These are phyloP conservation scores for Myriangium duriaei DNA, from an alignment of 2,329 filamentous ascomycete species.

Conservation along the genomic window DNA sequence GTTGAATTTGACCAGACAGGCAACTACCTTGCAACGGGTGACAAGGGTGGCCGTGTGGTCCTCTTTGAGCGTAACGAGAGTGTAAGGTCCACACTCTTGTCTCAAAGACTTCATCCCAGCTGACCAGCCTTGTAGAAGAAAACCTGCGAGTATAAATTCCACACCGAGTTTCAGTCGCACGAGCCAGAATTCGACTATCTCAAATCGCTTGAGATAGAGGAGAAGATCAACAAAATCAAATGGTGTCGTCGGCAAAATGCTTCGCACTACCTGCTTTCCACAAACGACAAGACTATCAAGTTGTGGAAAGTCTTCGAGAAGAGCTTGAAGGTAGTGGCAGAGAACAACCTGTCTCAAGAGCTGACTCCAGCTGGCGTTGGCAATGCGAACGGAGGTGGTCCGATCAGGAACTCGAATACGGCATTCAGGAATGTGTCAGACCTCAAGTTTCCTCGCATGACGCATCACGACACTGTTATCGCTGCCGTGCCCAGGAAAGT, in stretches of 20 bases:
- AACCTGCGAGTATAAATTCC: slow-evolving; percentile 99
- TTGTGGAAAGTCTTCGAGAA: slow-evolving; percentile 99
- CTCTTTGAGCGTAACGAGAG: slow-evolving; percentile 92
- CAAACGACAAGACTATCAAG: slow-evolving; percentile 99
- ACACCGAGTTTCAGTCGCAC: slow-evolving; percentile 98
- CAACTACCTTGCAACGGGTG: slow-evolving; percentile 80
- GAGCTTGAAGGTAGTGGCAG: slow-evolving; percentile 94
- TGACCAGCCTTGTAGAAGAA: slow-evolving; percentile 61
- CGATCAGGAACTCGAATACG: slow-evolving; percentile 57
- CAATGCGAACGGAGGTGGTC: slow-evolving; percentile 59
- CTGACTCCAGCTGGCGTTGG: slow-evolving; percentile 60
- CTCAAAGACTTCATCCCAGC: slow-evolving; percentile 1
- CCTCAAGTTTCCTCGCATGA: slow-evolving; percentile 87
- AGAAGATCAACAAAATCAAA: slow-evolving; percentile 99
- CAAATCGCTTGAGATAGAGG: slow-evolving; percentile 97
- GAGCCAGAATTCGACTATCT: slow-evolving; percentile 99
- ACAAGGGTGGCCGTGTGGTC: slow-evolving; percentile 76
- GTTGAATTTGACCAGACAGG: slow-evolving; percentile 85
- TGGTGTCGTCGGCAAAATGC: slow-evolving; percentile 98
- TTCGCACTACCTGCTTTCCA: slow-evolving; percentile 94
- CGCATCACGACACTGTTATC: slow-evolving; percentile 96
- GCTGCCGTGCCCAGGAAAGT: slow-evolving; percentile 91
- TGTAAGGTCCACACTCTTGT: slow-evolving; percentile 40
- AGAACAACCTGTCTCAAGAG: slow-evolving; percentile 96
- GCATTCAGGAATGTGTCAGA: slow-evolving; percentile 71